These are phyloP conservation scores for Chaetothyriales sp. DNA, from an alignment of 2,329 filamentous ascomycete genomes.

Conservation along the genomic window DNA sequence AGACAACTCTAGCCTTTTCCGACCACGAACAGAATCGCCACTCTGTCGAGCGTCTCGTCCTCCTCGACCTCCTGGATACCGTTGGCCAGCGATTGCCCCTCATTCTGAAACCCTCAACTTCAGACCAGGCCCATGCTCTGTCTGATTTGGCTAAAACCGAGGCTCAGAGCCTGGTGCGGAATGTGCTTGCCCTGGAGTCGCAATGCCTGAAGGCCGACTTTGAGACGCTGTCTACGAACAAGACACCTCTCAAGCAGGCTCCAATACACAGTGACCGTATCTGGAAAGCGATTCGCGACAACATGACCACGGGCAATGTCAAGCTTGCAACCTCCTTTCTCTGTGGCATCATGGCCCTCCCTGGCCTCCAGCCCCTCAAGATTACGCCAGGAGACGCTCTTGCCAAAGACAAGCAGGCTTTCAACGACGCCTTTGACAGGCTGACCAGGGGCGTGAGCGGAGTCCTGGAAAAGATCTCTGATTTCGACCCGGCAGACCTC, in stretches of 20 bases:
- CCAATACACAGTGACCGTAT: conserved; percentile 34
- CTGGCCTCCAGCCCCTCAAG: conserved; percentile 62
- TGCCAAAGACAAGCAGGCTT: conserved; percentile 47
- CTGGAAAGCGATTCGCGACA: conserved; percentile 62
- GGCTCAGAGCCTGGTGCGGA: conserved; percentile 50
- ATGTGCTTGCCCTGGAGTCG: conserved; percentile 56
- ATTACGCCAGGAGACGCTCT: conserved; percentile 28
- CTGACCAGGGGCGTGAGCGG: conserved; percentile 52
- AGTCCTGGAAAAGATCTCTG: conserved; percentile 64
- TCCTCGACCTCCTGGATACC: conserved; percentile 35
- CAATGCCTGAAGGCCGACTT: conserved; percentile 57
- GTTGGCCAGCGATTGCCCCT: conserved; percentile 38
- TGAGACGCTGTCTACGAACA: conserved; percentile 47
- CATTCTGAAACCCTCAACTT: conserved; percentile 39
- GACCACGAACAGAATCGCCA: conserved; percentile 32
- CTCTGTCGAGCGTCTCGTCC: conserved; percentile 34
- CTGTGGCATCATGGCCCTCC: conserved; percentile 54
- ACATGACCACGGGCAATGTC: conserved; percentile 53
- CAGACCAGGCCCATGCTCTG: conserved; percentile 33
- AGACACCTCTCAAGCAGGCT: conserved; percentile 43
- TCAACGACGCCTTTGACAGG: conserved; percentile 59
- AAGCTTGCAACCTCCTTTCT: conserved; percentile 63
- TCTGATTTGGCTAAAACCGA: conserved; percentile 39
- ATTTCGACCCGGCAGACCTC: conserved; percentile 58
- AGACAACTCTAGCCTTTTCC: conserved; percentile 35